Evolutionary conservation across 257 asterid species (phyloP), one percentile per base, ranked within the genome.

Genomic region (Coffea eugenioides): DNA sequence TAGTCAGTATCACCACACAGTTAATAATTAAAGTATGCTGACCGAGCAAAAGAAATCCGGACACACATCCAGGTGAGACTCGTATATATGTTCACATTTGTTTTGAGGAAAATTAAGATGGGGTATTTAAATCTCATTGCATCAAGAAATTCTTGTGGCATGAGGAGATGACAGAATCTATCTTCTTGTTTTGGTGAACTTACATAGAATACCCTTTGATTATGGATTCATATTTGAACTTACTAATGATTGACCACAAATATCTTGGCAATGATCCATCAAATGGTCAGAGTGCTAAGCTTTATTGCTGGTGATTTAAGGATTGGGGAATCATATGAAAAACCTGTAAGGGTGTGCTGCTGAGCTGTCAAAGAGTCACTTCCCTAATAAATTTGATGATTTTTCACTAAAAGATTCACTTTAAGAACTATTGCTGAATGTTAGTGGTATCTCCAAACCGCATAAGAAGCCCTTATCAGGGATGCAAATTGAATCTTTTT

Each of bases 21-120:
- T 95, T 83, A 95, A 95, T 81, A 93, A 48, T 81, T 95, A 90
- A 95, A 95, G 86, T 95, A 95, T 84, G 98, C 99, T 79, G 94
- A 90, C 86, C 89, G 98, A 70, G 99, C 99, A 65, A 95, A 95
- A 89, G 98, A 95, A 86, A 95, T 95, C 78, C 92, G 88, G 89
- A 95, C 99, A 36, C 99, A 92, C 82, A 91, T 95, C 82, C 99
- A 92, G 98, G 98, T 94, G 83, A 89, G 87, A 75, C 49, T 72
- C 70, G 54, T 41, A 49, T 16, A 57, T 20, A n/a, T 25, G 48
- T 70, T 6, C 48, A n/a, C 59, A 15, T 77, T 43, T 54, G 59
- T 23, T 45, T 12, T 34, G 25, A 18, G 69, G 27, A 71, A 23
- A 41, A 67, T 54, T 41, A 46, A 52, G n/a, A 41, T 68, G n/a